These are phyloP conservation scores for Trametes pubescens DNA, from an alignment of 1,284 basidiomycete genomes.

Conservation along the genomic window DNA sequence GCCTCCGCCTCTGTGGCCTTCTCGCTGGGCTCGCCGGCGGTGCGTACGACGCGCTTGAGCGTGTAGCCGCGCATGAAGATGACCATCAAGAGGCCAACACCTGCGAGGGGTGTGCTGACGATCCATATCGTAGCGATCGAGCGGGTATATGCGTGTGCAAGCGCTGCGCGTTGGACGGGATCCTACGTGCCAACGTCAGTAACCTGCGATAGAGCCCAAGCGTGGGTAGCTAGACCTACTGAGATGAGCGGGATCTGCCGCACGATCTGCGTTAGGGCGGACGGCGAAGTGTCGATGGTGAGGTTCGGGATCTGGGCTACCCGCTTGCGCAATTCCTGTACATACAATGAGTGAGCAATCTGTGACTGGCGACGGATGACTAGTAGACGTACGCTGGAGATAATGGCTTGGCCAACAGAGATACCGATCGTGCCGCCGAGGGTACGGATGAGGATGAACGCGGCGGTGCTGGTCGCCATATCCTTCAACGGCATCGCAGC, in stretches of 20 bases:
- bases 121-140: slow-evolving; percentile 80
- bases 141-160: slow-evolving; percentile 76
- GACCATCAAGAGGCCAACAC: slow-evolving; percentile 68
- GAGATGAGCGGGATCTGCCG: slow-evolving; percentile 59
- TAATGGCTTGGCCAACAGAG: slow-evolving; percentile 75
- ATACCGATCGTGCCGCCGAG: slow-evolving; percentile 85
- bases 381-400: slow-evolving; percentile 58
- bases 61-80: slow-evolving; percentile 66
- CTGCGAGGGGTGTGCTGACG: slow-evolving; percentile 66
- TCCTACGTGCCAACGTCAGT: slow-evolving; percentile 49
- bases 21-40: slow-evolving; percentile 42
- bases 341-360: not conserved
- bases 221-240: slow-evolving; percentile 46
- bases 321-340: slow-evolving; percentile 58
- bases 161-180: slow-evolving; percentile 50
- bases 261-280: slow-evolving; percentile 65
- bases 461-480: slow-evolving; percentile 80
- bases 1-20: slow-evolving; percentile 33
- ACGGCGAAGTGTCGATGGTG: slow-evolving; percentile 58
- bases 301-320: slow-evolving; percentile 57
- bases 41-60: slow-evolving; percentile 64
- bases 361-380: too few relatives aligned
- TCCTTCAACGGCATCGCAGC: slow-evolving; percentile 85
- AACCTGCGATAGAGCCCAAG: not conserved
- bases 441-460: slow-evolving; percentile 75